Base-by-base conservation (phyloP, 305 asterid genomes). In the Fraxinus albicans region DNA sequence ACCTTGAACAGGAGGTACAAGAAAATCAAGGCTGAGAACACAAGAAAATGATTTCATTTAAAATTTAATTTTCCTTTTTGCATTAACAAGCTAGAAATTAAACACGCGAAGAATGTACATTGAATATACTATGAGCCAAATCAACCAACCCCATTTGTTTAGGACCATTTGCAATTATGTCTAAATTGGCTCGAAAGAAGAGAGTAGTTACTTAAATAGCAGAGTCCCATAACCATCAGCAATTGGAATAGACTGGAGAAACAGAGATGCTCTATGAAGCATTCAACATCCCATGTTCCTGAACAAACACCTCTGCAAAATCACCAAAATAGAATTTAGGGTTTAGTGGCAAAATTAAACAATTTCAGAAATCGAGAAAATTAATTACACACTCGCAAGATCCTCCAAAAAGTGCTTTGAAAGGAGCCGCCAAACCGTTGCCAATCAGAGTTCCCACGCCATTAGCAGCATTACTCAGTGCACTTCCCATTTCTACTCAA, bases 251-350 rank as follows among this genome's bases (percentile, higher is more conserved):
- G 60, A 72, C 38, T 44, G 53, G 82, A 83, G 74, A 83, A 40
- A 58, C 85, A 83, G n/a, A 83, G 79, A 78, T 83, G 86, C 72
- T 79, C 44, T 31, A 83, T 34, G 78, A 83, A 83, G 29, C 86
- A 83, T 2, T 78, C 33, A 10, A 83, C 73, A 70, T 83, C 86
- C 86, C 86, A 83, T 53, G 47, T 40, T 83, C 86, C 86, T 55
- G 82, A 53, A 70, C 86, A 83, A 44, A 78, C 79, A 0, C 38
- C 79, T 34, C 79, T 83, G 86, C 83, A 19, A 47, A 60, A 69
- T 80, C 75, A 10, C 3, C 33, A 80, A 72, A 25, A 29, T 19
- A 27, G 55, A 44, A 44, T 44, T 33, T 33, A 6, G 6, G 55
- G n/a, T 10, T 23, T 58, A 7, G 19, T 47, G 6, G 19, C 6